A percentile compares a stretch with the other conserved stretches of the same genome.
These are phyloP conservation scores for Didymella lethalis DNA, from an alignment of 2,329 filamentous ascomycete species.

Conservation along the genomic window DNA sequence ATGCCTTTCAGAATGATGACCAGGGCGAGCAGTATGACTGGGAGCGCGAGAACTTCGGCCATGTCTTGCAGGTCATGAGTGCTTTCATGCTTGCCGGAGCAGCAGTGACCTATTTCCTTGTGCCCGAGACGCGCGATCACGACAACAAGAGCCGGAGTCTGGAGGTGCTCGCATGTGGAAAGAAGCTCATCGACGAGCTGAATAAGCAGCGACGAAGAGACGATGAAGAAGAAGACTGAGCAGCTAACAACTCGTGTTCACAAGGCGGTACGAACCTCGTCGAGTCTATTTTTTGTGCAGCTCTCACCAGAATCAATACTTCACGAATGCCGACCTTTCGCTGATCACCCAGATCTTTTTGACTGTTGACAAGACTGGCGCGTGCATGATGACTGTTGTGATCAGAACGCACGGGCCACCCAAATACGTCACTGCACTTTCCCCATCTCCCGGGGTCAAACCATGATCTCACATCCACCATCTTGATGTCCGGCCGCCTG, in stretches of 20 bases:
- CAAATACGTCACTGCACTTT: slow-evolving; percentile 8
- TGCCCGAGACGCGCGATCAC: slow-evolving; percentile 45
- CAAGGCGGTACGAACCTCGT: not conserved
- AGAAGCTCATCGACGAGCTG: slow-evolving; percentile 42
- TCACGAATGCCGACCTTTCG: not conserved
- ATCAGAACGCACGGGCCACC: slow-evolving; percentile 4
- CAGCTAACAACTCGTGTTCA: not conserved
- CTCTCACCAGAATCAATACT: not conserved
- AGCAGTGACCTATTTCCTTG: slow-evolving; percentile 42
- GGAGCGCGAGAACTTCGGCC: slow-evolving; percentile 42
- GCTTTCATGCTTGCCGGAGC: slow-evolving; percentile 47
- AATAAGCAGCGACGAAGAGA: slow-evolving; percentile 37
- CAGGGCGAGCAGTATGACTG: slow-evolving; percentile 28
- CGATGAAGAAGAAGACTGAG: slow-evolving; percentile 35
- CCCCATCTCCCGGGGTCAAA: not conserved
- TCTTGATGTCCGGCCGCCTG: not conserved
- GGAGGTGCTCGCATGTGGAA: slow-evolving; percentile 44
- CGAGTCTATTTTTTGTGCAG: not conserved
- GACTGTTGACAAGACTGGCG: not conserved
- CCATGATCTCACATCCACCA: slow-evolving; percentile 4
- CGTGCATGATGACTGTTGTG: not conserved
- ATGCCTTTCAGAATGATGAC: slow-evolving; percentile 35
- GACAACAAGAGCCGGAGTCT: slow-evolving; percentile 45
- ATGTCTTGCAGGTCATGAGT: slow-evolving; percentile 45
- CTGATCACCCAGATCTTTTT: not conserved